phyloP scores from a whole-genome alignment of 1,139 yeast species.

The Taphrina wiesneri region DNA sequence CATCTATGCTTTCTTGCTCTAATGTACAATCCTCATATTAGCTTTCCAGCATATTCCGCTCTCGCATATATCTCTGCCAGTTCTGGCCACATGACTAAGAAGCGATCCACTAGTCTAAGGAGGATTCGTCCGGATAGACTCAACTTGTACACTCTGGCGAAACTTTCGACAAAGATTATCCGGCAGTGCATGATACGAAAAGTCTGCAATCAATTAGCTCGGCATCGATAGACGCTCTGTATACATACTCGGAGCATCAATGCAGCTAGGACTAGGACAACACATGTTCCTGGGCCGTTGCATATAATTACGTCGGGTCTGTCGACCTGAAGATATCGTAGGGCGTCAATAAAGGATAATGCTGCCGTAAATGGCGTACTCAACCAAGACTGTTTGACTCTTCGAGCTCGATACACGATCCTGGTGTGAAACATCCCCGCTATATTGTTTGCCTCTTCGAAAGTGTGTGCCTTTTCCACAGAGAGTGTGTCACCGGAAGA shows the following conservation, averaged over 20 bases:
- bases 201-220: not conserved
- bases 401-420: slow-evolving; percentile 69
- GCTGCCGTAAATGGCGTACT: slow-evolving; percentile 59
- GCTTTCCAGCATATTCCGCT: slow-evolving; percentile 74
- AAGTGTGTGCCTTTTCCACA: slow-evolving; percentile 17
- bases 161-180: slow-evolving; percentile 79
- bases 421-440: slow-evolving; percentile 39
- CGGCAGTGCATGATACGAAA: slow-evolving; percentile 54
- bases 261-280: slow-evolving; percentile 62
- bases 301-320: slow-evolving; percentile 54
- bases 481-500: slow-evolving; percentile 37
- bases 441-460: not conserved
- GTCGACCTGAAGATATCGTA: slow-evolving; percentile 42
- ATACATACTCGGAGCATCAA: slow-evolving; percentile 40
- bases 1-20: not conserved
- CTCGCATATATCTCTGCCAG: slow-evolving; percentile 58
- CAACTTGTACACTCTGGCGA: slow-evolving; percentile 76
- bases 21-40: slow-evolving; percentile 51
- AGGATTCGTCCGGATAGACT: slow-evolving; percentile 76
- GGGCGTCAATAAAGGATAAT: slow-evolving; percentile 42
- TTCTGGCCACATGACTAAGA: slow-evolving; percentile 88
- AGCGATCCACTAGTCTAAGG: slow-evolving; percentile 58
- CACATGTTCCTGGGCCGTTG: slow-evolving; percentile 95
- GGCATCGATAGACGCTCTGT: not conserved
- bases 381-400: slow-evolving; percentile 63